phyloP scores from a whole-genome alignment of 2,329 filamentous ascomycete species.

The Stachybotrys chlorohalonatus region DNA sequence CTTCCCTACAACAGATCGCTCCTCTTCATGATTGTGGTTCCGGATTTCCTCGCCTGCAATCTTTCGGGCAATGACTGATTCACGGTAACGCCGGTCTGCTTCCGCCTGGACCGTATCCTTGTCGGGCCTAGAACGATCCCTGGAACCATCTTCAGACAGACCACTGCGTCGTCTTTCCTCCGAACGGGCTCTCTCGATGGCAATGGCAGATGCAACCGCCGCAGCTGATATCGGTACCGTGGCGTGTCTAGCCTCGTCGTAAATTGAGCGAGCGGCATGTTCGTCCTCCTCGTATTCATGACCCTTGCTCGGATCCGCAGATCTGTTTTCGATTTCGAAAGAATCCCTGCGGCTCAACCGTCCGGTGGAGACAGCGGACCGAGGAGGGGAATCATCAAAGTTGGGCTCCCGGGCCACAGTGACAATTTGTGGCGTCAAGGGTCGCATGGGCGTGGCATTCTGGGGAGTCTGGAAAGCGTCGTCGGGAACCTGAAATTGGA shows the following conservation, averaged over 20 bases:
- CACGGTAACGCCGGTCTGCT: conserved; percentile 49
- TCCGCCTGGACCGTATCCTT: conserved; percentile 44
- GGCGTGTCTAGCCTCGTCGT: conserved; percentile 36
- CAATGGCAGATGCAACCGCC: conserved; percentile 37
- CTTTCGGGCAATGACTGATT: conserved; percentile 43
- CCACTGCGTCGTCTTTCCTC: conserved; percentile 21
- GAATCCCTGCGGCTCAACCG: conserved; percentile 41
- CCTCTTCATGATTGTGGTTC: conserved; percentile 41
- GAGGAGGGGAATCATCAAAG: conserved; percentile 29
- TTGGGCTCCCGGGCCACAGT: conserved; percentile 46
- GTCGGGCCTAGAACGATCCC: conserved; percentile 16
- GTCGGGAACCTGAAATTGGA: conserved; percentile 47
- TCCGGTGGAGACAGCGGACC: conserved; percentile 15
- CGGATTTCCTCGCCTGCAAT: conserved; percentile 44
- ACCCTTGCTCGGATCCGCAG: conserved; percentile 18
- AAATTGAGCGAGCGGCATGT: conserved; percentile 33
- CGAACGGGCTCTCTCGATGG: conserved; percentile 29
- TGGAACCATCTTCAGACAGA: conserved; percentile 23
- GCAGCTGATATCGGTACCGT: conserved; percentile 39
- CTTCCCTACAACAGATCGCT: conserved; percentile 46
- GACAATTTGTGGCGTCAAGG: conserved; percentile 40
- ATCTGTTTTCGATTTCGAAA: conserved; percentile 32
- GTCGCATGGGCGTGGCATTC: conserved; percentile 27
- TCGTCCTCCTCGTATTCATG: conserved; percentile 27
- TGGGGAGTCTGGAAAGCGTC: conserved; percentile 40